Conservation (phyloP, 331 rosid genomes). For the Pyrus hybrid region DNA sequence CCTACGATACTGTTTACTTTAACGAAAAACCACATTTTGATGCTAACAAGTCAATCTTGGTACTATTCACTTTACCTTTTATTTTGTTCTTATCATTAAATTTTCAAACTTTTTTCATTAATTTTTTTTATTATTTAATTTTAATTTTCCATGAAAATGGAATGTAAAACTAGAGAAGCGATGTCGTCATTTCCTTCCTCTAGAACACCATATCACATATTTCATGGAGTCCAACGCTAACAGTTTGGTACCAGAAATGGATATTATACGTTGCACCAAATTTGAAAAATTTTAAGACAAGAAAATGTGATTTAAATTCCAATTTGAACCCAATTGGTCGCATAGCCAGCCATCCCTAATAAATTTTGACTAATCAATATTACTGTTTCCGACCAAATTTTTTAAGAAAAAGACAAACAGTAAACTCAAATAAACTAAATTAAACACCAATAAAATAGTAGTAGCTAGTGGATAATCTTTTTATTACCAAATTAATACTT, state of each 20-base stretch:
- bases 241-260: background rate
- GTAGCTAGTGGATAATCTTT: background rate
- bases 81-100: too few relatives aligned
- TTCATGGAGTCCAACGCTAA: background rate
- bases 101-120: too few relatives aligned
- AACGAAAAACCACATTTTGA: too few relatives aligned
- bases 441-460: background rate
- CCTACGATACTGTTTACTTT: too few relatives aligned
- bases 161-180: too few relatives aligned
- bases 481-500: background rate
- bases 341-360: background rate
- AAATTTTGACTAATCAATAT: background rate
- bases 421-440: background rate
- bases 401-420: background rate
- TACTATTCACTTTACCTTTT: too few relatives aligned
- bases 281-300: background rate
- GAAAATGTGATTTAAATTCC: background rate
- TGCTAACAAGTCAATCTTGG: too few relatives aligned
- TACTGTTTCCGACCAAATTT: background rate
- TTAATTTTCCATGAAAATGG: too few relatives aligned
- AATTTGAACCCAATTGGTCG: background rate
- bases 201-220: background rate
- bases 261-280: too few relatives aligned
- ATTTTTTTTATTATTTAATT: too few relatives aligned
- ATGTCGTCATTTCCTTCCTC: too few relatives aligned